Base-by-base conservation (phyloP, 352 stramenopile species). In the Thalassiosira ordinaria region DNA sequence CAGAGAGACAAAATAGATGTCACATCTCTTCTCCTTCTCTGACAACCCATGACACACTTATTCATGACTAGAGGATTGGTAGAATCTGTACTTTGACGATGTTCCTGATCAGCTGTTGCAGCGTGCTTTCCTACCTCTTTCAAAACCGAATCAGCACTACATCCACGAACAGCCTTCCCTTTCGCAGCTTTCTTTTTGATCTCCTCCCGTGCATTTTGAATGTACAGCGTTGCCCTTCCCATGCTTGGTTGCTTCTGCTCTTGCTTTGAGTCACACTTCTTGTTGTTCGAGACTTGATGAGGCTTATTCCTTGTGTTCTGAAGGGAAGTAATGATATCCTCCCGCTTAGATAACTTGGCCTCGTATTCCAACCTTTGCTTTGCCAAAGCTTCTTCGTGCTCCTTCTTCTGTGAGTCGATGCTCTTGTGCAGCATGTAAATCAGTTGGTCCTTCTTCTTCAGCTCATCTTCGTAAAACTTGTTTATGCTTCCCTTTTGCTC, bases 361-460 rank as follows among this genome's bases (percentile, higher is more conserved):
- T 62, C 53, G 53, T 62, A 62, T 62, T 62, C 53, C 18, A 46
- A 14, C 22, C 53, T 24, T 27, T 53, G 46, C n/a, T 27, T 53
- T 27, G 24, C 46, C 46, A 53, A 29, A 1, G n/a, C n/a, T 53
- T 53, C 46, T 53, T 53, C 18, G 18, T 53, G 20, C 1, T 13
- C 39, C 56, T 56, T 6, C 13, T 56, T 39, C 37, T 56, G 59
- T 18, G 5, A 3, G 13, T 70, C 24, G 29, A 51, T n/a, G 31
- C 11, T 18, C 20, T 66, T 52, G 13, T 66, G 27, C 41, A 70
- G 47, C 3, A 39, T 4, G n/a, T 33, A 46, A 33, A 70, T 70
- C 5, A 70, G 22, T 41, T 70, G 22, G 7, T 70, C 61, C 27
- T 70, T 70, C 44, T 70, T 70, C 27, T 51, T 57, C 22, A 70